phyloP scores from a whole-genome alignment of 768 basidiomycete genomes.

The Tulasnella sp. region DNA sequence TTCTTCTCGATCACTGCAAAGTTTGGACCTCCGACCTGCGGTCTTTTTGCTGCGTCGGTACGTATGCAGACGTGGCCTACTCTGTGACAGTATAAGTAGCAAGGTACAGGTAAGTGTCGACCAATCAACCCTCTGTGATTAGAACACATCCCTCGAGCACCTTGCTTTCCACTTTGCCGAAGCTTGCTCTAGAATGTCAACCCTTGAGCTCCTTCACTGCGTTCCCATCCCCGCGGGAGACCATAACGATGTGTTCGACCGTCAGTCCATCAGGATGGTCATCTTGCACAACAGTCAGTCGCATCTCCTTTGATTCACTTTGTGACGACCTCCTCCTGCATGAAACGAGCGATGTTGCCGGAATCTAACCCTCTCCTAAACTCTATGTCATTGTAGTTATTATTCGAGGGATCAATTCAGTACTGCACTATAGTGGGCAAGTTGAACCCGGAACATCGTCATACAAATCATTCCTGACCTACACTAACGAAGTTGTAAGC shows the following conservation, averaged over 20 bases:
- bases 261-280: constrained; percentile 20
- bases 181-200: background rate
- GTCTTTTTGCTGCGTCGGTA: background rate
- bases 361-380: background rate
- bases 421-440: constrained; percentile 8
- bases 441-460: background rate
- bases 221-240: constrained; percentile 9
- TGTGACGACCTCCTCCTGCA: too few species aligned
- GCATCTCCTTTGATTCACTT: background rate
- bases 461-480: background rate
- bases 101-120: background rate
- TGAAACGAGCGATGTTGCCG: too few species aligned
- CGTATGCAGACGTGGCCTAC: background rate
- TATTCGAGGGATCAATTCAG: constrained; percentile 16
- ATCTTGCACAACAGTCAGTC: constrained; percentile 19
- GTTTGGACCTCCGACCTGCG: background rate
- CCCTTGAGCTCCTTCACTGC: background rate
- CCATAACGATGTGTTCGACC: constrained; percentile 10
- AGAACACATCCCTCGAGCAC: background rate
- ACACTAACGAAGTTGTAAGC: constrained; percentile 12
- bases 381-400: background rate
- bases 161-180: background rate
- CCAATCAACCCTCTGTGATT: background rate
- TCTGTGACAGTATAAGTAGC: background rate
- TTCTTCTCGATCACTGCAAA: background rate